phyloP scores from a whole-genome alignment of 352 stramenopile genomes.

The Globisporangium nunn region DNA sequence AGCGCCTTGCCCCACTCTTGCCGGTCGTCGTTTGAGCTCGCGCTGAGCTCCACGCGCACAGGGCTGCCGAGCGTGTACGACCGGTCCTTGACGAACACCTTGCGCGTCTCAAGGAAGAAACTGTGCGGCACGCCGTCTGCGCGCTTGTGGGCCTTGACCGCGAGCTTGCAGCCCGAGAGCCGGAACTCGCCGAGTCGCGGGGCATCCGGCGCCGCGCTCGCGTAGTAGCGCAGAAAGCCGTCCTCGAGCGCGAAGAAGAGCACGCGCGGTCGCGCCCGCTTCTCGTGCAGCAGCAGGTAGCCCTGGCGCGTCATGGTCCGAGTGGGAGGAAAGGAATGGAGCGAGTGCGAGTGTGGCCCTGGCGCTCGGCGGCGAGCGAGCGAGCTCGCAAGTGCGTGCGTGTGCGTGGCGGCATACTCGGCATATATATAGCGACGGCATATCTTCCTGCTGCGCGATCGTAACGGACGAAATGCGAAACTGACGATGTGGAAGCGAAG shows the following conservation, averaged over 20 bases:
- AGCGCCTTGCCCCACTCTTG: constrained; percentile 80
- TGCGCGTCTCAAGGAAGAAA: constrained; percentile 79
- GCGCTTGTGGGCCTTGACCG: constrained; percentile 74
- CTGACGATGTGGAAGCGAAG: no score
- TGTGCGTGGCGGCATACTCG: no score
- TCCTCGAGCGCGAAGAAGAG: constrained; percentile 78
- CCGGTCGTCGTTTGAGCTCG: constrained; percentile 50
- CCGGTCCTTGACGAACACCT: constrained; percentile 81
- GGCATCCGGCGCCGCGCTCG: constrained; percentile 16
- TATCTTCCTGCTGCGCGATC: no score
- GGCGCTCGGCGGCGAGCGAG: no score
- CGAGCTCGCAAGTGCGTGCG: no score
- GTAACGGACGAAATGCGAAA: no score
- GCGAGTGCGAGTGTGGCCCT: neutral
- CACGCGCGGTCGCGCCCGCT: constrained; percentile 39
- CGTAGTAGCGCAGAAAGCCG: constrained; percentile 71
- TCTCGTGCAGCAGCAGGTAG: constrained; percentile 73
- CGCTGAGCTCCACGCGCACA: constrained; percentile 63
- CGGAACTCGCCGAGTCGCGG: constrained; percentile 55
- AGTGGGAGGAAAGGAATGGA: neutral
- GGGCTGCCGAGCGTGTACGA: constrained; percentile 69
- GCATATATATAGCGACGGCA: no score
- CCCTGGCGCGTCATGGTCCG: constrained; percentile 59
- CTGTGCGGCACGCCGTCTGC: constrained; percentile 57
- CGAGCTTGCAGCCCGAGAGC: constrained; percentile 80